Conservation (phyloP, 306 rosid genomes). For the Trifolium subterraneum region DNA sequence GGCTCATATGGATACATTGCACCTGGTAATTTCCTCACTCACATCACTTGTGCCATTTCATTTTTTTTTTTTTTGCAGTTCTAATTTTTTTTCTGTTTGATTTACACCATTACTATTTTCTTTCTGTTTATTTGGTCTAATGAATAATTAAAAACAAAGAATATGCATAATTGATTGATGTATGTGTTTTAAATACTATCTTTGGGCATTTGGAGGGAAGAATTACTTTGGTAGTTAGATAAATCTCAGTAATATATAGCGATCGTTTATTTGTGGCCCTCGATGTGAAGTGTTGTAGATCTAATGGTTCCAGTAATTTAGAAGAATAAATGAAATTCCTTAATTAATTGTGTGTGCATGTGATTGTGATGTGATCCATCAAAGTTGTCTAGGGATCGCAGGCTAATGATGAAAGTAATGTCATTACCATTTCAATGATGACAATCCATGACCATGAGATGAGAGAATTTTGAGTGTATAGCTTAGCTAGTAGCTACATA, state of each 20-base stretch:
- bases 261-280: background rate
- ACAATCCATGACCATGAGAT: constrained; percentile 15
- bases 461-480: background rate
- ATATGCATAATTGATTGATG: no score
- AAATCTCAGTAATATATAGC: background rate
- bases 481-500: background rate
- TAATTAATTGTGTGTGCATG: background rate
- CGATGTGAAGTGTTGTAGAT: background rate
- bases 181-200: background rate
- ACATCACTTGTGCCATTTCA: background rate
- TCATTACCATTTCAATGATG: constrained; percentile 22
- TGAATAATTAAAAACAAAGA: background rate
- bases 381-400: constrained; percentile 31
- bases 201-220: background rate
- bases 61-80: background rate
- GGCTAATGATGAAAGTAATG: constrained; percentile 13
- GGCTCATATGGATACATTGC: constrained; percentile 97
- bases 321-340: background rate
- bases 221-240: constrained; percentile 29
- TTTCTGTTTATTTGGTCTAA: background rate
- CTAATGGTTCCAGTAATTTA: background rate
- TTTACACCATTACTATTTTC: background rate
- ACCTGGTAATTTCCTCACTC: constrained; percentile 48
- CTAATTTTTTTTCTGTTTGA: background rate
- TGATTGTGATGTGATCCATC: background rate